These are phyloP conservation scores for Panicum hallii DNA, from an alignment of 202 grass and related monocot genomes.

Conservation along the genomic window DNA sequence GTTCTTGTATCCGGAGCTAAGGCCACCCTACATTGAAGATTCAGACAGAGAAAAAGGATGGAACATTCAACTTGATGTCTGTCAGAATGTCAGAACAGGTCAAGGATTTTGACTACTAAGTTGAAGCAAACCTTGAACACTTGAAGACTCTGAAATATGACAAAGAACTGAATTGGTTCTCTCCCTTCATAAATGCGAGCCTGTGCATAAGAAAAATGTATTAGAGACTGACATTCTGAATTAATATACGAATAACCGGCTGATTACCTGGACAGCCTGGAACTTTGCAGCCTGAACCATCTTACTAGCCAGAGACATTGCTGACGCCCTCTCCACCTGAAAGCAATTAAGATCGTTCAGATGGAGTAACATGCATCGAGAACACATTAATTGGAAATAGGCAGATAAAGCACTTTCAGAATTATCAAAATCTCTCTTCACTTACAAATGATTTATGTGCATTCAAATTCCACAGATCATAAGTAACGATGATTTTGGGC, in stretches of 20 bases:
- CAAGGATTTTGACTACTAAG: constrained; percentile 34
- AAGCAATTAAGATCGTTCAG: constrained; percentile 47
- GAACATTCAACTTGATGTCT: constrained; percentile 12
- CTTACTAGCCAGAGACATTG: constrained; percentile 73
- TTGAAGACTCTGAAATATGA: constrained; percentile 94
- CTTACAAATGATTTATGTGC: neutral
- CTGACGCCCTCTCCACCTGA: constrained; percentile 71
- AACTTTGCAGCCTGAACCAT: constrained; percentile 85
- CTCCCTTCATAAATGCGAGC: constrained; percentile 92
- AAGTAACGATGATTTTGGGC: constrained; percentile 18
- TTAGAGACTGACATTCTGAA: constrained; percentile 42
- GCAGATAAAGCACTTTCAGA: neutral
- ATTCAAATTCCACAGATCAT: constrained; percentile 30
- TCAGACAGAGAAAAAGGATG: neutral
- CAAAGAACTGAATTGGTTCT: constrained; percentile 90
- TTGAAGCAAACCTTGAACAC: constrained; percentile 76
- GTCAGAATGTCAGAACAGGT: neutral
- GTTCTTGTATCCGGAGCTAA: constrained; percentile 92
- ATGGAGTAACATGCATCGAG: constrained; percentile 1
- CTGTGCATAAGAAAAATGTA: constrained; percentile 42
- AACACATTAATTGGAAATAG: neutral
- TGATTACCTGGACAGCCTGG: constrained; percentile 76
- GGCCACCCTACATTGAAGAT: constrained; percentile 72
- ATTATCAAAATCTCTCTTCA: neutral
- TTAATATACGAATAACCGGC: constrained; percentile 24